phyloP scores from a whole-genome alignment of 2,329 filamentous ascomycete genomes.

The Fusarium sp. region DNA sequence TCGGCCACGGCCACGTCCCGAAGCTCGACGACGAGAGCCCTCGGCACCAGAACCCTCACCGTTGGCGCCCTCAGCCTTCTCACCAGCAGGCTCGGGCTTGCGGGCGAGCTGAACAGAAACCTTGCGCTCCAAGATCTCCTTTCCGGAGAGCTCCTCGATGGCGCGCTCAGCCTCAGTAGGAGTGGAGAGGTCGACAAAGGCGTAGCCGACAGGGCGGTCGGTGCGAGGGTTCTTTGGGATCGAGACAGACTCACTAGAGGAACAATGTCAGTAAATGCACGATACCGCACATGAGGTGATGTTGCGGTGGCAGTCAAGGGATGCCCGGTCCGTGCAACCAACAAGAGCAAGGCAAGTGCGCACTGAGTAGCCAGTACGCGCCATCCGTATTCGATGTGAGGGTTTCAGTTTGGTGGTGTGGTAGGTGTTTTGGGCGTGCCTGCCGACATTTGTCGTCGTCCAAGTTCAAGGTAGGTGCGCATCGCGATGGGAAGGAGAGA shows the following conservation, averaged over 20 bases:
- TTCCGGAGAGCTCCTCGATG: slow-evolving; percentile 94
- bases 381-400: slow-evolving; percentile 1
- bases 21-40: slow-evolving; percentile 74
- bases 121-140: slow-evolving; percentile 98
- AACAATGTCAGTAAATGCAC: slow-evolving; percentile 47
- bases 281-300: slow-evolving; percentile 1
- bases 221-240: slow-evolving; percentile 99
- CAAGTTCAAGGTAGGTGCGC: slow-evolving; percentile 24
- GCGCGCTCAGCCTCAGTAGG: slow-evolving; percentile 95
- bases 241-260: slow-evolving; percentile 91
- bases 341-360: neutral
- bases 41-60: slow-evolving; percentile 82
- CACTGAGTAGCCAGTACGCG: neutral
- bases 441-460: slow-evolving; percentile 27
- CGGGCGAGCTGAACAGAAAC: slow-evolving; percentile 98
- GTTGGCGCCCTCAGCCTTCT: slow-evolving; percentile 82
- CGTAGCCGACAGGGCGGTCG: slow-evolving; percentile 97
- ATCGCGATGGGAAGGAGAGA: slow-evolving; percentile 32
- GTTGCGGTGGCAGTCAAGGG: neutral
- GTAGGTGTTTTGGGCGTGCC: slow-evolving; percentile 21
- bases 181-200: slow-evolving; percentile 97
- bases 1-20: slow-evolving; percentile 78
- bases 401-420: slow-evolving; percentile 12
- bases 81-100: slow-evolving; percentile 90
- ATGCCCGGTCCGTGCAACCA: neutral